phyloP scores from a whole-genome alignment of 75 land plant genomes.

The Cunninghamia lanceolata region DNA sequence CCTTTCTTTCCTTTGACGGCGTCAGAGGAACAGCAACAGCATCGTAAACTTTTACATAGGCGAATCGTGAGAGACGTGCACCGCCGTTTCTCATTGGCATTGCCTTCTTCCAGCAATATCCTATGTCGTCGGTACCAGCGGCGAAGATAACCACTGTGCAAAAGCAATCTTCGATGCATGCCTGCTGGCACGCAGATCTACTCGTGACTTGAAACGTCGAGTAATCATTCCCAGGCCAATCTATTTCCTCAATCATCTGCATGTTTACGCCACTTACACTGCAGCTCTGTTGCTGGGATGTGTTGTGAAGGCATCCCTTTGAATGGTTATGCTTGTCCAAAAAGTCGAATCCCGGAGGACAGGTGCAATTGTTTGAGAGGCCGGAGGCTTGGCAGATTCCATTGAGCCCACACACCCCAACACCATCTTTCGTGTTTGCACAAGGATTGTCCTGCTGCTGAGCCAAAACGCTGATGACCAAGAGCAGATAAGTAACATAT shows the following conservation, averaged over 20 bases:
- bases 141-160: background rate
- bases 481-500: background rate
- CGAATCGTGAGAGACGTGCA: too few relatives aligned
- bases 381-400: background rate
- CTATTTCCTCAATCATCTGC: background rate
- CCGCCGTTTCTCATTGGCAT: too few relatives aligned
- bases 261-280: background rate
- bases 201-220: fast-evolving
- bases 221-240: background rate
- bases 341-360: background rate
- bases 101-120: too few relatives aligned
- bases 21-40: too few relatives aligned
- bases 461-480: background rate
- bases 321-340: background rate
- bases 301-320: background rate
- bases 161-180: background rate
- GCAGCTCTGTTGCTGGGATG: background rate
- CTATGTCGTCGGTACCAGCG: too few relatives aligned
- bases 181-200: background rate
- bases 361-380: background rate
- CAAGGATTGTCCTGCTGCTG: background rate
- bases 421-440: background rate
- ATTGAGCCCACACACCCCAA: background rate
- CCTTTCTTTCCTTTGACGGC: too few relatives aligned
- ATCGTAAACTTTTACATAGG: too few relatives aligned